A percentile compares a stretch with the other conserved stretches of the same genome.
phyloP scores from a whole-genome alignment of 345 rosid species.

The Cardiospermum halicacabum region DNA sequence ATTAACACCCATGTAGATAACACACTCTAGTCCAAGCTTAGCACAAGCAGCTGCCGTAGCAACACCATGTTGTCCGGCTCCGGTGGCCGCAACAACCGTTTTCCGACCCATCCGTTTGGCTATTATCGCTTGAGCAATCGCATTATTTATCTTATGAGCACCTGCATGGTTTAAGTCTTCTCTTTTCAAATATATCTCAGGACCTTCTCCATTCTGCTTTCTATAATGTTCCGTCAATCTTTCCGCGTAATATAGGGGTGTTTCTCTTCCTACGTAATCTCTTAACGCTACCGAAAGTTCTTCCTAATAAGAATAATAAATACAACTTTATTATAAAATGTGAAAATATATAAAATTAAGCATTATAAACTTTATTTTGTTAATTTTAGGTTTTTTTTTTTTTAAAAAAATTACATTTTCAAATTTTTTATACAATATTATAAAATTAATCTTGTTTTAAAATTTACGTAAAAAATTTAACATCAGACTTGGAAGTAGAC shows the following conservation, averaged over 20 bases:
- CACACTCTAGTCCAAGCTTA: conserved; percentile 59
- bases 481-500: too few species aligned
- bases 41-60: conserved; percentile 88
- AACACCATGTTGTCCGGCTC: conserved; percentile 89
- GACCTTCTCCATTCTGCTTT: conserved; percentile 50
- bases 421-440: too few species aligned
- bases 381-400: too few species aligned
- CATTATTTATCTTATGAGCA: conserved; percentile 82
- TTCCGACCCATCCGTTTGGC: conserved; percentile 69
- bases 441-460: too few species aligned
- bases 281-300: conserved; percentile 54
- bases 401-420: too few species aligned
- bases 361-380: too few species aligned
- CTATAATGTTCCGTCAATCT: conserved; percentile 64
- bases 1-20: conserved; percentile 57
- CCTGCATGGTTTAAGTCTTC: conserved; percentile 82
- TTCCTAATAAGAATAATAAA: conserved; percentile 28
- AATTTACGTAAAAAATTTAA: too few species aligned
- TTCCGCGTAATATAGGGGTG: conserved; percentile 68
- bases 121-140: conserved; percentile 81
- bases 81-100: conserved; percentile 61
- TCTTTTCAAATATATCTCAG: conserved; percentile 75
- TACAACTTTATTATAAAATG: too few species aligned
- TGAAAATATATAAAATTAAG: too few species aligned
- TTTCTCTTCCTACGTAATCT: conserved; percentile 83